Base-by-base conservation (phyloP, 2,329 filamentous ascomycete genomes). In the Exophiala sideris region DNA sequence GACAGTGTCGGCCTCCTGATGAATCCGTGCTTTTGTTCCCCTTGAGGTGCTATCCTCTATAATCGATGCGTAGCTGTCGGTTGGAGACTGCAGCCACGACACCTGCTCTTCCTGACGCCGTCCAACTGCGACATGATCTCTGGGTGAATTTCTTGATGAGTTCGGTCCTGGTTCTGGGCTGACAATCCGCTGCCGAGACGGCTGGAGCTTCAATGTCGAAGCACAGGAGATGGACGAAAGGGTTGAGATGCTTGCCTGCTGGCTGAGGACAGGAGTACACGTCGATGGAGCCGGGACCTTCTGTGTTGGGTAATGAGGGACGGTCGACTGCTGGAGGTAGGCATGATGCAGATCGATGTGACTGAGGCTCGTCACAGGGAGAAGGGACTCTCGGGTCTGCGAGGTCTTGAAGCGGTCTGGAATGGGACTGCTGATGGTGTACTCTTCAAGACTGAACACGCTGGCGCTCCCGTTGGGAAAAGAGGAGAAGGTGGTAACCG, bases 301-400 rank as follows among this genome's bases (percentile, higher is more conserved):
- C 14, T 57, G 48, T 14, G 55, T 49, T 21, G 33, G 14, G 29
- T 49, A 14, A 41, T 42, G 45, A 2, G 57, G 48, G 2, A 50
- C 57, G 4, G 46, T 50, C 12, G 54, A 48, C 16, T 50, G 54
- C 34, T 58, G 56, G 29, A 58, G 50, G 51, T 63, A 62, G 10
- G 54, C 45, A 45, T 62, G 45, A n/a, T 58, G 49, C 14, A 60
- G 52, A 14, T 60, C 48, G 41, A 56, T 57, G 33, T 61, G 59
- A 47, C 57, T 56, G 29, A 63, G 49, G 46, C 57, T 60, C 14
- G 52, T 56, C 11, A 52, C 56, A 7, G 58, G 58, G n/a, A 60
- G 52, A 7, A 60, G 56, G 21, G 56, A 53, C 18, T 56, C 49
- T 36, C 40, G 56, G 8, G 48, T 48, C 16, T 20, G 36, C 7